Conservation (phyloP, 2,329 filamentous ascomycete genomes). For the Sordariomycetes sp. region DNA sequence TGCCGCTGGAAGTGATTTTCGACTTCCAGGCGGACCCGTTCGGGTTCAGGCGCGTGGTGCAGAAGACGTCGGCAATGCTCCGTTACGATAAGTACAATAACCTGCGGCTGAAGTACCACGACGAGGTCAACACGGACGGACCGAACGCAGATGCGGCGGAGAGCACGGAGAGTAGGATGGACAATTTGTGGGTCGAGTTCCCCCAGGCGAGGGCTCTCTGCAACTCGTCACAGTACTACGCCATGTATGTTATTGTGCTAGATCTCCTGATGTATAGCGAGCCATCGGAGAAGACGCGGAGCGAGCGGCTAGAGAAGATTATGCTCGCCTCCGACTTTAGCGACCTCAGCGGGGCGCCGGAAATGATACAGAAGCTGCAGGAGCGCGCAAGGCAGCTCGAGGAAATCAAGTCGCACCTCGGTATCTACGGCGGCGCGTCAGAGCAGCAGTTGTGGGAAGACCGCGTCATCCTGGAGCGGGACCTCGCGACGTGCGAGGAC, state of each 20-base stretch:
- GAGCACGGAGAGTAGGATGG: conserved; percentile 63
- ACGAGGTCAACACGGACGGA: conserved; percentile 65
- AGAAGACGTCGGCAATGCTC: conserved; percentile 88
- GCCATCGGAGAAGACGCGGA: conserved; percentile 92
- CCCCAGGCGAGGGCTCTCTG: conserved; percentile 89
- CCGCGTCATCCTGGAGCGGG: conserved; percentile 74
- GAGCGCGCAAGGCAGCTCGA: conserved; percentile 87
- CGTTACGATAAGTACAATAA: conserved; percentile 98
- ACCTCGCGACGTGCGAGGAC: conserved; percentile 81
- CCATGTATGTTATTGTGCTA: conserved; percentile 94
- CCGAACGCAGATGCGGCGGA: conserved; percentile 14
- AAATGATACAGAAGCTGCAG: conserved; percentile 84
- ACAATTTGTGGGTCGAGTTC: conserved; percentile 95
- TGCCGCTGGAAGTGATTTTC: conserved; percentile 96
- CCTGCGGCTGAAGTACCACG: conserved; percentile 90
- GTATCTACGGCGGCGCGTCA: conserved; percentile 76
- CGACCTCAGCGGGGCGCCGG: conserved; percentile 82
- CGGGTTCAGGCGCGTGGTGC: conserved; percentile 94
- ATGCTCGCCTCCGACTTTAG: conserved; percentile 98
- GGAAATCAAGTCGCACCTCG: conserved; percentile 93
- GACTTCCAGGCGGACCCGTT: conserved; percentile 89
- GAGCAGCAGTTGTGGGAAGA: conserved; percentile 89
- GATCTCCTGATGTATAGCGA: conserved; percentile 95
- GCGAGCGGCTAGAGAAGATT: conserved; percentile 90
- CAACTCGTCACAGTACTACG: conserved; percentile 94